A percentile compares a stretch with the other conserved stretches of the same genome.
Conservation (phyloP, 2,329 filamentous ascomycete species). For the Botrytis galanthina region DNA sequence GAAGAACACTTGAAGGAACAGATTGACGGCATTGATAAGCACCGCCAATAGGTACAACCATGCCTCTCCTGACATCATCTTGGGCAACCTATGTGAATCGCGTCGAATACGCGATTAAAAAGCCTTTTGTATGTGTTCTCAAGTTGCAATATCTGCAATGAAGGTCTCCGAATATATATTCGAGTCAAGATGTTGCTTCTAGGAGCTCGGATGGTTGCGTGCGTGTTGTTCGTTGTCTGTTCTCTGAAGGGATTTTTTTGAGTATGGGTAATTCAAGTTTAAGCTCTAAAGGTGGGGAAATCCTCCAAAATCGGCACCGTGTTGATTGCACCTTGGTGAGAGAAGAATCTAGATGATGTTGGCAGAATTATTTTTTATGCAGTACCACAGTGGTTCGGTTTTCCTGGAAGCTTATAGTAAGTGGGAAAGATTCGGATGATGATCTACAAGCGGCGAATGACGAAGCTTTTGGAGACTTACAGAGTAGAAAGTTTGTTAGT, state of each 20-base stretch:
- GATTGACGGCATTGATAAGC: slow-evolving; percentile 99
- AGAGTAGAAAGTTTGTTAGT: neutral
- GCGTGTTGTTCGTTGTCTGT: slow-evolving; percentile 6
- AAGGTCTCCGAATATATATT: neutral
- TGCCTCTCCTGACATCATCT: slow-evolving; percentile 90
- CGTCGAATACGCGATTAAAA: slow-evolving; percentile 22
- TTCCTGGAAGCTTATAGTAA: neutral
- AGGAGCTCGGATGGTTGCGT: slow-evolving; percentile 16
- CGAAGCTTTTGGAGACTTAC: slow-evolving; percentile 9
- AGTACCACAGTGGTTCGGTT: neutral
- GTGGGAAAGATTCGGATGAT: slow-evolving; percentile 11
- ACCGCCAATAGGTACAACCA: slow-evolving; percentile 98
- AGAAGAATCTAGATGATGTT: neutral
- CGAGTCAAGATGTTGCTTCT: slow-evolving; percentile 11
- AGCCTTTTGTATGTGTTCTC: neutral
- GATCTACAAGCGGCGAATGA: slow-evolving; percentile 10
- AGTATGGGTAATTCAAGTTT: slow-evolving; percentile 9
- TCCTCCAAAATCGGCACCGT: neutral
- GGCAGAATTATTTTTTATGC: slow-evolving; percentile 1
- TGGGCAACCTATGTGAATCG: slow-evolving; percentile 23
- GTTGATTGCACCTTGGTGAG: neutral
- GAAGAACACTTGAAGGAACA: slow-evolving; percentile 99
- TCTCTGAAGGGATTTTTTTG: slow-evolving; percentile 19
- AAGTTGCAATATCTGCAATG: slow-evolving; percentile 3
- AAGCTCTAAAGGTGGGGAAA: slow-evolving; percentile 21